A percentile compares a stretch with the other conserved stretches of the same genome.
Conservation (phyloP, 306 rosid genomes). For the Boehmeria nivea region DNA sequence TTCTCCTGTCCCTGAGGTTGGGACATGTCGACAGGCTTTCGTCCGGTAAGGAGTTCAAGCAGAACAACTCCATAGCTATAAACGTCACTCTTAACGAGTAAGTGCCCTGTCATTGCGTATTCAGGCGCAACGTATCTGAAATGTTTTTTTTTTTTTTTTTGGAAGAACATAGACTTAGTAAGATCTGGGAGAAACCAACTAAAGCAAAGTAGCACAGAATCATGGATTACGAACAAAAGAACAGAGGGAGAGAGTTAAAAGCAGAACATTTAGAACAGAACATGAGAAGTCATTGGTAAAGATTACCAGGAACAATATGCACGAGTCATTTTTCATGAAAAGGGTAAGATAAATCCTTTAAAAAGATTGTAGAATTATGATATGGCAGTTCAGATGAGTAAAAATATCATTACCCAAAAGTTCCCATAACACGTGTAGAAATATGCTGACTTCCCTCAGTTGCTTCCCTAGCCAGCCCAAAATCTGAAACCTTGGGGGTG, state of each 20-base stretch:
- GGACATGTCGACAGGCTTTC: conserved; percentile 92
- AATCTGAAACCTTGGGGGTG: conserved; percentile 96
- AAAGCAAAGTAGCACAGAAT: no score
- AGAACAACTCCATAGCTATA: conserved; percentile 96
- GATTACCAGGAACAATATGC: not conserved
- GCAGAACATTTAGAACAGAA: no score
- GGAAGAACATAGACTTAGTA: not conserved
- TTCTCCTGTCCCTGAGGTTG: conserved; percentile 82
- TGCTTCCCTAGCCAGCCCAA: conserved; percentile 97
- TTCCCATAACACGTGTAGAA: conserved; percentile 95
- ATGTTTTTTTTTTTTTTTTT: not conserved
- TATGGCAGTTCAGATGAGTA: not conserved
- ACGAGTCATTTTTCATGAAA: not conserved
- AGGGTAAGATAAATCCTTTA: not conserved
- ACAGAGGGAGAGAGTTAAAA: no score
- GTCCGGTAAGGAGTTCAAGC: conserved; percentile 87
- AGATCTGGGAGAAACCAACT: not conserved
- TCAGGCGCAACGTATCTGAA: conserved; percentile 95
- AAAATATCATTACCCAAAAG: conserved; percentile 66
- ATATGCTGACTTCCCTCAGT: conserved; percentile 80
- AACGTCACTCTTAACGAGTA: conserved; percentile 95
- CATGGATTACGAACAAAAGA: no score
- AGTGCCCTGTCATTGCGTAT: conserved; percentile 98
- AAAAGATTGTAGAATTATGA: conserved; percentile 4
- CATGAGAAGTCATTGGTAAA: no score